These are phyloP conservation scores for Cotoneaster glaucophyllus DNA, from an alignment of 306 rosid species.

Conservation along the genomic window DNA sequence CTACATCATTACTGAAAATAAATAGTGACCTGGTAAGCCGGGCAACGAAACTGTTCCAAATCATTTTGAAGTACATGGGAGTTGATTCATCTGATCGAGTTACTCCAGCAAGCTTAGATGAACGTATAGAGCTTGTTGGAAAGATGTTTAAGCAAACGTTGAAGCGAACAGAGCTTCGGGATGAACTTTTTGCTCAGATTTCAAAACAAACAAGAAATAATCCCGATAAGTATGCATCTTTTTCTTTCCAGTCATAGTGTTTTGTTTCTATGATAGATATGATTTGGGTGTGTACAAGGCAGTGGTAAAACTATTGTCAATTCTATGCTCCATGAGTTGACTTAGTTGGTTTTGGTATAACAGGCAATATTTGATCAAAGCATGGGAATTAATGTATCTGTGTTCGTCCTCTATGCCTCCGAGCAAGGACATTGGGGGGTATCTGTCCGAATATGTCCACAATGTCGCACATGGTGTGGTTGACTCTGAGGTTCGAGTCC, in stretches of 20 bases:
- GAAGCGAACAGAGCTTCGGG: conserved; percentile 88
- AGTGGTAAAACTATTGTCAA: conserved; percentile 1
- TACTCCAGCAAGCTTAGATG: conserved; percentile 62
- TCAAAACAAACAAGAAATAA: conserved; percentile 90
- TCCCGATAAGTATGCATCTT: conserved; percentile 67
- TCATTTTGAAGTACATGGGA: conserved; percentile 86
- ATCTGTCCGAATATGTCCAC: conserved; percentile 84
- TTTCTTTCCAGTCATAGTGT: conserved; percentile 2
- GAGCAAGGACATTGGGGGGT: conserved; percentile 78
- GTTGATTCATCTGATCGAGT: conserved; percentile 72
- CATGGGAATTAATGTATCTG: conserved; percentile 90
- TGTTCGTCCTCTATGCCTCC: conserved; percentile 97
- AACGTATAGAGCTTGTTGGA: conserved; percentile 70
- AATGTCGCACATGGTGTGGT: conserved; percentile 52
- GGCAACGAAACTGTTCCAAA: conserved; percentile 79
- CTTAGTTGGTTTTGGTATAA: conserved; percentile 14
- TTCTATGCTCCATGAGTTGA: conserved; percentile 7
- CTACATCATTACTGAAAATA: conserved; percentile 77
- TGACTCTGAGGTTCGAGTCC: conserved; percentile 68
- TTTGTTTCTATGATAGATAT: conserved; percentile 6
- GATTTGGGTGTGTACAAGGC: not conserved
- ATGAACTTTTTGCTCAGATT: conserved; percentile 85
- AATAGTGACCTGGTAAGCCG: conserved; percentile 76
- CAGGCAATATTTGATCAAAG: conserved; percentile 78
- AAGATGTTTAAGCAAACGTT: conserved; percentile 85